Evolutionary conservation across 768 basidiomycete species (phyloP).

Genomic region (Phanerochaete carnosa): DNA sequence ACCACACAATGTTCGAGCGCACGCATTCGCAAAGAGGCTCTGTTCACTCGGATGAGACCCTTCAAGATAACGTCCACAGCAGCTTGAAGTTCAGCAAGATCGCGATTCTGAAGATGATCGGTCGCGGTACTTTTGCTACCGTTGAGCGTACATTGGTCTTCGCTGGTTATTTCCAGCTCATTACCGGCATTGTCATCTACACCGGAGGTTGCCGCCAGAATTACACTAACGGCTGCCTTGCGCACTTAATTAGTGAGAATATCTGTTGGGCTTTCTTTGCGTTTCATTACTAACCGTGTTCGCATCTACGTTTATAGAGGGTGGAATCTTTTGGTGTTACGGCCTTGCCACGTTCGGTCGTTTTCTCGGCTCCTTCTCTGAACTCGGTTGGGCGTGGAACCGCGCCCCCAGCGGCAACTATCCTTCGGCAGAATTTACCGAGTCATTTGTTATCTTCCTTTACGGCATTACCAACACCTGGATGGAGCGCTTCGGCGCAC

Average conservation of each 20-base stretch:
- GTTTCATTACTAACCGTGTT: conserved; percentile 6
- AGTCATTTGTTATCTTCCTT: conserved; percentile 77
- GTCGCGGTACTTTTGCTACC: conserved; percentile 45
- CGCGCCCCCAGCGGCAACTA: conserved; percentile 43
- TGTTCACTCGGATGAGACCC: conserved; percentile 55
- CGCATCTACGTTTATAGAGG: conserved; percentile 47
- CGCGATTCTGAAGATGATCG: conserved; percentile 38
- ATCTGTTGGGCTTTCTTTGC: not conserved
- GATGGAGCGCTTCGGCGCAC: conserved; percentile 94
- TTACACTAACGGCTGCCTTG: conserved; percentile 80
- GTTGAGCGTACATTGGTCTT: conserved; percentile 66
- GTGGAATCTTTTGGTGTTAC: conserved; percentile 90
- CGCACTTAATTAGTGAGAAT: conserved; percentile 82
- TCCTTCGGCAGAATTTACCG: conserved; percentile 72
- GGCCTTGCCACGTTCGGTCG: conserved; percentile 88
- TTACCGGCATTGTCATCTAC: conserved; percentile 77
- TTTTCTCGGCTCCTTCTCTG: conserved; percentile 86
- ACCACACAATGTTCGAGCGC: conserved; percentile 48
- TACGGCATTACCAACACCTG: conserved; percentile 93
- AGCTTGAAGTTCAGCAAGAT: conserved; percentile 10
- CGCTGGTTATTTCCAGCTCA: conserved; percentile 61
- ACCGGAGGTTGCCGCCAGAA: conserved; percentile 82
- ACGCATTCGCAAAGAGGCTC: conserved; percentile 36
- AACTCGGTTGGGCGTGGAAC: conserved; percentile 97
- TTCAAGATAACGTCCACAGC: conserved; percentile 35